phyloP scores from a whole-genome alignment of 768 basidiomycete species.

The Panaeolus papilionaceus region DNA sequence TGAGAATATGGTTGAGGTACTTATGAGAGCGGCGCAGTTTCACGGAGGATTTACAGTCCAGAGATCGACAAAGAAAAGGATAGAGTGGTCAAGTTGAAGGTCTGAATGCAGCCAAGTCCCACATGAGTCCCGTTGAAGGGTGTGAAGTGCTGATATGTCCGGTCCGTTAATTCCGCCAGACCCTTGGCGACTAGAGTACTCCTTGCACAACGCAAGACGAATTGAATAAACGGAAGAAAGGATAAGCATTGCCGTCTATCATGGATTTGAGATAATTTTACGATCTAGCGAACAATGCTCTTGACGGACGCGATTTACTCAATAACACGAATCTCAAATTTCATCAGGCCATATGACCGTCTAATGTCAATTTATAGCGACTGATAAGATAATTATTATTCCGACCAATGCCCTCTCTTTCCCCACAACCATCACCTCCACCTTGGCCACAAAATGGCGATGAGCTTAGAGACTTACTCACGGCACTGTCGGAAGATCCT shows the following conservation, averaged over 20 bases:
- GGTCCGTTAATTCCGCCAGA: not conserved
- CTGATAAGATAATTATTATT: slow-evolving; percentile 9
- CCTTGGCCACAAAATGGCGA: slow-evolving; percentile 31
- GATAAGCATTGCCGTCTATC: too few species aligned
- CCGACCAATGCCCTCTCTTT: slow-evolving; percentile 29
- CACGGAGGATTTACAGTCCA: too few species aligned
- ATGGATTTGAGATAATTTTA: too few species aligned
- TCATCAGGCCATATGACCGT: not conserved
- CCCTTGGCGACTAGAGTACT: not conserved
- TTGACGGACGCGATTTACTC: not conserved
- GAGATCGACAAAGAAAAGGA: too few species aligned
- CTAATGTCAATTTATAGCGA: not conserved
- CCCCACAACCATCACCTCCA: slow-evolving; percentile 30
- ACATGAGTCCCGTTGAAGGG: too few species aligned
- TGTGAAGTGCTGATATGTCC: not conserved
- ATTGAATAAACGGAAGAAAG: too few species aligned
- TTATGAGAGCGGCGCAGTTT: too few species aligned
- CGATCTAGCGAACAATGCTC: too few species aligned
- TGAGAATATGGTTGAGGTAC: too few species aligned
- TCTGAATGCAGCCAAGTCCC: slow-evolving; percentile 22
- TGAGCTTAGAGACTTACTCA: slow-evolving; percentile 42
- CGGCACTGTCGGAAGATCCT: slow-evolving; percentile 39
- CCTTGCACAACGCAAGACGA: too few species aligned
- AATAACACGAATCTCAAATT: not conserved
- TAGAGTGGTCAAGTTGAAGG: too few species aligned